Evolutionary conservation across 768 basidiomycete species (phyloP), one percentile per base, ranked within the genome.

Genomic region (Royoungia palumana): DNA sequence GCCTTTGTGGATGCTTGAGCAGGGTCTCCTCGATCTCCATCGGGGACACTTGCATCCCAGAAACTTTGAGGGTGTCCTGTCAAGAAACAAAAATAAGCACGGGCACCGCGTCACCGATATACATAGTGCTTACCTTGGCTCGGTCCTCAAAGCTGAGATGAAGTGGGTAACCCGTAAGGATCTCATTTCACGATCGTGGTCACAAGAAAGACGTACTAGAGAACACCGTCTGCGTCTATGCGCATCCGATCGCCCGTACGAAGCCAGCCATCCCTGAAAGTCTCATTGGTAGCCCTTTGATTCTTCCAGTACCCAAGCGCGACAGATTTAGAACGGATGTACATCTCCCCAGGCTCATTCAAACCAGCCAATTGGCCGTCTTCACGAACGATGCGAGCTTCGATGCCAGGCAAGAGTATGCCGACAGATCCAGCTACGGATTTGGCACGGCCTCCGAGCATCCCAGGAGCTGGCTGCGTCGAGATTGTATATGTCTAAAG

Each of bases 1-100:
- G 73, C 14, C 69, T 70, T 6, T 75, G 74, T 0, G 87, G 85
- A 34, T 90, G 80, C 0, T 72, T 72, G 17, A 83, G 73, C 2
- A 91, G 68, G 19, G 75, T 76, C 22, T 80, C 73, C 61, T 91
- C 89, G 44, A 91, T 84, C 60, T 92, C 89, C 16, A 78, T 75
- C 1, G 89, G 89, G 0, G 89, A 88, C 0, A 91, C 89, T 65
- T 91, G 89, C 41, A 72, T 73, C 4, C 89, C 89, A 0, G 86
- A 88, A 3, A 92, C 75, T 61, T 92, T 92, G 17, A 92, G 72
- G 0, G 81, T 89, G 59, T 91, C 89, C 82, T 88, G 22, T 19
- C 20, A 6, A 2, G 14, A 32, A 32, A n/a, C n/a, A n/a, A 8
- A 32, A 8, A 32, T 32, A 4, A 32, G 32, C 14, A 32, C 14